These are phyloP conservation scores for Clarkia xantiana DNA, from an alignment of 345 rosid species.

Conservation along the genomic window DNA sequence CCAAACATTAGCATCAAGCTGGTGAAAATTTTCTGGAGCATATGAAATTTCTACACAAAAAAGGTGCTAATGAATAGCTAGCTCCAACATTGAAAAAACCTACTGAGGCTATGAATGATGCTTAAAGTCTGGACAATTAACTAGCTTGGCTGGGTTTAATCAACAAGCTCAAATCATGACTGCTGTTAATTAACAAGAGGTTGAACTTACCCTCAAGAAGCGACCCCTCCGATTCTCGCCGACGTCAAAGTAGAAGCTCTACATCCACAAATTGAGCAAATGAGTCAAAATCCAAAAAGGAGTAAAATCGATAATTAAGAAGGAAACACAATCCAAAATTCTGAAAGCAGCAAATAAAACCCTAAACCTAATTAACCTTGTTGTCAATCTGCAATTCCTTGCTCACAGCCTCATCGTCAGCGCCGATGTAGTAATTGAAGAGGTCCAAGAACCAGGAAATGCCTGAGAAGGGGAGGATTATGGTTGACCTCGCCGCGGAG, in stretches of 20 bases:
- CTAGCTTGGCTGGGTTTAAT: not conserved
- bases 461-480: conserved; percentile 92
- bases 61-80: no score
- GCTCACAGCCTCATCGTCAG: conserved; percentile 83
- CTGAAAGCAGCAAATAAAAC: not conserved
- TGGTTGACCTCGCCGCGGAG: conserved; percentile 94
- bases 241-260: conserved; percentile 93
- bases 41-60: no score
- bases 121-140: no score
- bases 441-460: conserved; percentile 98
- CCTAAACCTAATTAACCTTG: conserved; percentile 27
- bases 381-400: conserved; percentile 96
- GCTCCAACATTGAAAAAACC: no score
- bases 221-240: conserved; percentile 96
- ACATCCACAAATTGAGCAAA: conserved; percentile 2
- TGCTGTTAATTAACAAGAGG: no score
- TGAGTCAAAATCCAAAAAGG: not conserved
- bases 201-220: conserved; percentile 64
- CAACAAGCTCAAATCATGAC: not conserved
- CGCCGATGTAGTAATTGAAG: conserved; percentile 82
- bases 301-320: not conserved
- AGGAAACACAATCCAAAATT: no score
- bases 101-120: no score
- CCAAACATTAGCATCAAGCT: no score
- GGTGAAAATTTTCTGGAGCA: no score